phyloP scores from a whole-genome alignment of 2,329 filamentous ascomycete species.

The Ceratocystis huliohia region DNA sequence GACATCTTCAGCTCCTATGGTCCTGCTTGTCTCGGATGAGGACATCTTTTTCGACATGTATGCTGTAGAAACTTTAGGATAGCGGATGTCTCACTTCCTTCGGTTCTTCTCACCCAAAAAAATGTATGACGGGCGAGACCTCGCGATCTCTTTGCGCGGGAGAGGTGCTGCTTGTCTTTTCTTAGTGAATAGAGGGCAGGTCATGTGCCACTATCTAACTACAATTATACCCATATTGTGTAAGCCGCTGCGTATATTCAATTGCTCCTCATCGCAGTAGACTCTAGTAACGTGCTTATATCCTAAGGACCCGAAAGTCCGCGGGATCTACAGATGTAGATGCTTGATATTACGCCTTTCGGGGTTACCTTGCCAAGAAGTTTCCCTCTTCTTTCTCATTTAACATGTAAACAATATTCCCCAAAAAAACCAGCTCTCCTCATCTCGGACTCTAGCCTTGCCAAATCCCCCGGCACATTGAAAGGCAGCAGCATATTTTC shows the following conservation, averaged over 20 bases:
- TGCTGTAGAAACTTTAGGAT: neutral
- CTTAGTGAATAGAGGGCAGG: neutral
- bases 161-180: neutral
- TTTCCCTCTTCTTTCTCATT: neutral
- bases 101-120: neutral
- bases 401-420: neutral
- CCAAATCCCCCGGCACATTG: neutral
- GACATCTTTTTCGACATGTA: neutral
- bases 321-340: neutral
- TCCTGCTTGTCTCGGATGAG: neutral
- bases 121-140: neutral
- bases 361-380: neutral
- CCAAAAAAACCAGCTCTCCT: conserved; percentile 1
- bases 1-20: neutral
- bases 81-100: neutral
- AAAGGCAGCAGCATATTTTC: conserved; percentile 1
- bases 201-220: neutral
- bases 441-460: neutral
- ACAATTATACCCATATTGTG: neutral
- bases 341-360: too few relatives aligned
- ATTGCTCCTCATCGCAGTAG: neutral
- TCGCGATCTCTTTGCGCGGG: neutral
- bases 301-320: neutral
- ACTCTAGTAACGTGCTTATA: neutral
- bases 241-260: neutral